phyloP scores from a whole-genome alignment of 2,329 filamentous ascomycete genomes.

The Stagonosporopsis cucurbitacearum region DNA sequence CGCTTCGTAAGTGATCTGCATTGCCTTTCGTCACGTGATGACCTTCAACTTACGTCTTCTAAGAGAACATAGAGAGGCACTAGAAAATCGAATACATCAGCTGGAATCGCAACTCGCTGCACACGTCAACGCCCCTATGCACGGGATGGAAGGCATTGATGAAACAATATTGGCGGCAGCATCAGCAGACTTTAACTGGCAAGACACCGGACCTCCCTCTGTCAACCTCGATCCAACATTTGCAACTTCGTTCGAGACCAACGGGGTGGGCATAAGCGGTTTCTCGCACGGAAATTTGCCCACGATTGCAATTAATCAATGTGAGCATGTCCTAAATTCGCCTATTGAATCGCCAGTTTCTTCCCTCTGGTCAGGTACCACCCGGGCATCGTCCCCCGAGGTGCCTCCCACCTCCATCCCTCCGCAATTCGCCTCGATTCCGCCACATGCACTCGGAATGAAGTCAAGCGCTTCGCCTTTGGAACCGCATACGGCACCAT shows the following conservation, averaged over 20 bases:
- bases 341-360: conserved; percentile 44
- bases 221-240: conserved; percentile 40
- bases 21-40: conserved; percentile 32
- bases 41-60: conserved; percentile 18
- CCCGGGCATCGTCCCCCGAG: conserved; percentile 46
- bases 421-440: conserved; percentile 25
- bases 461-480: conserved; percentile 34
- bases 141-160: conserved; percentile 46
- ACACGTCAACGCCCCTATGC: conserved; percentile 46
- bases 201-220: conserved; percentile 32
- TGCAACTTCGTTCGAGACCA: conserved; percentile 27
- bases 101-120: conserved; percentile 46
- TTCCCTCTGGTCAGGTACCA: conserved; percentile 48
- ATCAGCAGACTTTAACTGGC: conserved; percentile 40
- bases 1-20: conserved; percentile 41
- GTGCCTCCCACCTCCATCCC: conserved; percentile 39
- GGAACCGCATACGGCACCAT: conserved; percentile 40
- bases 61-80: conserved; percentile 46
- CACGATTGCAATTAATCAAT: conserved; percentile 47
- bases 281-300: conserved; percentile 40
- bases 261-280: conserved; percentile 1
- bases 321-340: conserved; percentile 42
- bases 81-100: conserved; percentile 48
- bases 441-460: conserved; percentile 24
- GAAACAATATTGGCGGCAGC: conserved; percentile 35